phyloP scores from a whole-genome alignment of 805 yeast species.

The Yueomyces sinensis region DNA sequence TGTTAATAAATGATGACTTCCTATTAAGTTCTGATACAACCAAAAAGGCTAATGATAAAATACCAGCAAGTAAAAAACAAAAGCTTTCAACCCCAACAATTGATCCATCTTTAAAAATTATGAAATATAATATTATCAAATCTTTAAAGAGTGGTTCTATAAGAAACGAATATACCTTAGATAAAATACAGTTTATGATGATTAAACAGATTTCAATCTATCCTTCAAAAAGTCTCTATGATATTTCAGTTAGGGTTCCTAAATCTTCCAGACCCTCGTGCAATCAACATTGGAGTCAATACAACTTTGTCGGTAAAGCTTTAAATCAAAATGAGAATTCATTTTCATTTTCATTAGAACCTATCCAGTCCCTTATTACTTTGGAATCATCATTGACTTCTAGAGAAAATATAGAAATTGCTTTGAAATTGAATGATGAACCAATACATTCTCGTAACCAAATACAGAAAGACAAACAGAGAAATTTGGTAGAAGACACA shows the following conservation, averaged over 20 bases:
- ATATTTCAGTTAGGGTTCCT: conserved; percentile 18
- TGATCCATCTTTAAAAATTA: conserved; percentile 10
- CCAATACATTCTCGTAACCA: conserved; percentile 5
- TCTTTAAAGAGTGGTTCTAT: conserved; percentile 13
- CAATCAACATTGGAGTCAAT: conserved; percentile 21
- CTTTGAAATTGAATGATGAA: conserved; percentile 16
- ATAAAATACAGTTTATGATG: conserved; percentile 11
- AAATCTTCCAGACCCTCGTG: conserved; percentile 19
- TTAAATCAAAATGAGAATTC: conserved; percentile 17
- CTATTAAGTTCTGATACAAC: conserved; percentile 8
- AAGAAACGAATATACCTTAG: conserved; percentile 12
- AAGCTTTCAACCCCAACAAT: not conserved
- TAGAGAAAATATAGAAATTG: conserved; percentile 1
- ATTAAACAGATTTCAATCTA: conserved; percentile 14
- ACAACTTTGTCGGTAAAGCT: conserved; percentile 14
- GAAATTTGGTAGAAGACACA: not conserved
- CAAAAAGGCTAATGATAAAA: not conserved
- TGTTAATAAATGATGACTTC: conserved; percentile 20
- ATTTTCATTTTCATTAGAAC: conserved; percentile 18
- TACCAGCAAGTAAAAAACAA: not conserved
- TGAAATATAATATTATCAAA: conserved; percentile 19
- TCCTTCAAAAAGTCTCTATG: conserved; percentile 17
- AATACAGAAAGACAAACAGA: conserved; percentile 1
- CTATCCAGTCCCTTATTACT: conserved; percentile 20
- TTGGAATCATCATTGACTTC: conserved; percentile 8